Evolutionary conservation across 2,329 filamentous ascomycete species (phyloP).

Genomic region (Fusarium zealandicum): DNA sequence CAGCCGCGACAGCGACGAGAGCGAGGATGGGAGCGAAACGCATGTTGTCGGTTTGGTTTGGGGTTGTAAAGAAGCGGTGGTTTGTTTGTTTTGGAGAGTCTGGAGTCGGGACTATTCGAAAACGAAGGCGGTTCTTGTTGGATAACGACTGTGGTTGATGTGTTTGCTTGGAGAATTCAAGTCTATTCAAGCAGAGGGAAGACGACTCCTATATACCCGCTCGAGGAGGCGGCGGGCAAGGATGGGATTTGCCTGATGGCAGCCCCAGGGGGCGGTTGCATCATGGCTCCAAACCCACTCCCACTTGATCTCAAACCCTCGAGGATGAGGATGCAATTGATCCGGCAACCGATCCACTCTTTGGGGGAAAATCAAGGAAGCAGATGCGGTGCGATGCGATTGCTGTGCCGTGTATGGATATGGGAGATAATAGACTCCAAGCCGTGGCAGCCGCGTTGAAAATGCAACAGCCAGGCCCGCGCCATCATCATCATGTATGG

Average conservation of each 20-base stretch:
- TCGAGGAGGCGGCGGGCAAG: not conserved
- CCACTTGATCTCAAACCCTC: too few relatives aligned
- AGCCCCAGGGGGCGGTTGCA: slow-evolving; percentile 36
- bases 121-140: slow-evolving; percentile 24
- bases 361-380: not conserved
- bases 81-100: slow-evolving; percentile 12
- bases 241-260: slow-evolving; percentile 18
- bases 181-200: slow-evolving; percentile 13
- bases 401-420: not conserved
- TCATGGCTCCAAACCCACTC: slow-evolving; percentile 32
- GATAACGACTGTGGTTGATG: slow-evolving; percentile 26
- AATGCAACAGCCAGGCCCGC: not conserved
- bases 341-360: not conserved
- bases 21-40: slow-evolving; percentile 39
- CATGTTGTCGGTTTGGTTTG: slow-evolving; percentile 34
- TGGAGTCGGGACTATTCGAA: slow-evolving; percentile 6
- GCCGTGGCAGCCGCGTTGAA: slow-evolving; percentile 14
- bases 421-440: not conserved
- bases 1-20: slow-evolving; percentile 38
- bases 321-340: not conserved
- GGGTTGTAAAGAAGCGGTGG: slow-evolving; percentile 9
- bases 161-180: slow-evolving; percentile 3
- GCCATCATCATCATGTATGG: not conserved
- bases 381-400: not conserved
- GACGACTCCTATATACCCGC: slow-evolving; percentile 32